Percentiles rank a stretch among this genome's conserved stretches.
Conservation (phyloP, 306 rosid genomes). For the Trifolium dubium region DNA sequence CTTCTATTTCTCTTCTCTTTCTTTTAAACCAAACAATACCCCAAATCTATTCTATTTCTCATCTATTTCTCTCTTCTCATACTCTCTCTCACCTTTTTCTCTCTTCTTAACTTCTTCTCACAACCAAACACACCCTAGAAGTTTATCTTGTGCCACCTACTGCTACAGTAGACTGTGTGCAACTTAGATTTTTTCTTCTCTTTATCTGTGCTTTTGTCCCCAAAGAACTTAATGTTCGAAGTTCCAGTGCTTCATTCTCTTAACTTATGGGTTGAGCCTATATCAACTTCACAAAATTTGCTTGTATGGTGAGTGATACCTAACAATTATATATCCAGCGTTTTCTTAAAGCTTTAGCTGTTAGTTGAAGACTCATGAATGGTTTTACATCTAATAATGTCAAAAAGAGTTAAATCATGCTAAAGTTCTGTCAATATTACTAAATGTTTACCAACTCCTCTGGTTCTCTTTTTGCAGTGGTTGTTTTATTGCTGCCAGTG, state of each 20-base stretch:
- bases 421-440: constrained; percentile 30
- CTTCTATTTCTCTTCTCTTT: no score
- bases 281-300: background rate
- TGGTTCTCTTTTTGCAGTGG: constrained; percentile 71
- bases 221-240: background rate
- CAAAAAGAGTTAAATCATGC: constrained; percentile 26
- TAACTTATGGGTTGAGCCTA: background rate
- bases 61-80: no score
- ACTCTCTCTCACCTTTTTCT: no score
- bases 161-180: background rate
- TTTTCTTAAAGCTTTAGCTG: constrained; percentile 26
- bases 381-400: constrained; percentile 13
- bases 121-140: background rate
- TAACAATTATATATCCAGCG: background rate
- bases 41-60: no score
- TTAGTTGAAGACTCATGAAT: constrained; percentile 16
- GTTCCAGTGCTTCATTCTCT: background rate
- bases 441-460: constrained; percentile 25
- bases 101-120: no score
- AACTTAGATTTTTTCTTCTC: background rate
- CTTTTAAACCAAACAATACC: no score
- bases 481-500: constrained; percentile 91
- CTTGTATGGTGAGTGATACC: background rate
- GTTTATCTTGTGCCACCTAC: background rate
- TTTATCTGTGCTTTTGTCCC: background rate